phyloP scores from a whole-genome alignment of 495 filamentous ascomycete species.

The Xylaria acuta region DNA sequence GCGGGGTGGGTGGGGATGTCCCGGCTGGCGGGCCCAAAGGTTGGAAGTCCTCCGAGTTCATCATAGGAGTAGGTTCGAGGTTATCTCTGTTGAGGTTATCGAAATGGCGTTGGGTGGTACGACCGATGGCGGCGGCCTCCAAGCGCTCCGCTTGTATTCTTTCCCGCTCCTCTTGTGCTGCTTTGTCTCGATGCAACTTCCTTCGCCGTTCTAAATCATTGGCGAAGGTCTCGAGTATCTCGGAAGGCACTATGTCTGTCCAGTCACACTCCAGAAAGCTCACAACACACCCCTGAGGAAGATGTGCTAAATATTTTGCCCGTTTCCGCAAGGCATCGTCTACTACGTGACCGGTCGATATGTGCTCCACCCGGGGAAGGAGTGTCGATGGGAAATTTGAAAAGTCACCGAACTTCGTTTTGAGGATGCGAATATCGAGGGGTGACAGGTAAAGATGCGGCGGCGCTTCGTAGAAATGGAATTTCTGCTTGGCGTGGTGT shows the following conservation, averaged over 20 bases:
- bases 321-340: slow-evolving; percentile 88
- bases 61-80: slow-evolving; percentile 41
- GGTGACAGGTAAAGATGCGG: slow-evolving; percentile 93
- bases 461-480: slow-evolving; percentile 90
- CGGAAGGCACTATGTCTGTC: slow-evolving; percentile 83
- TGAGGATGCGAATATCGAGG: slow-evolving; percentile 94
- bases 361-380: slow-evolving; percentile 87
- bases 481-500: slow-evolving; percentile 52
- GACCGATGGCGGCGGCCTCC: slow-evolving; percentile 63
- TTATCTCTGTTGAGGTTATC: slow-evolving; percentile 43
- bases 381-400: slow-evolving; percentile 85
- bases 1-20: slow-evolving; percentile 47
- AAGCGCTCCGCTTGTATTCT: slow-evolving; percentile 83
- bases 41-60: slow-evolving; percentile 67
- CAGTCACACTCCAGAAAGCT: slow-evolving; percentile 96
- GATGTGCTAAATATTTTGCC: slow-evolving; percentile 88
- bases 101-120: slow-evolving; percentile 44
- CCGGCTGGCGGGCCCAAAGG: slow-evolving; percentile 60
- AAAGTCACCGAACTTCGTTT: slow-evolving; percentile 86
- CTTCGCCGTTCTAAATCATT: slow-evolving; percentile 79
- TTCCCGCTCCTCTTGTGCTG: slow-evolving; percentile 87
- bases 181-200: slow-evolving; percentile 84
- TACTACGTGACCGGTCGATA: slow-evolving; percentile 87
- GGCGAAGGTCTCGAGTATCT: slow-evolving; percentile 75
- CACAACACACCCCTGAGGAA: slow-evolving; percentile 92